Evolutionary conservation across 768 basidiomycete species (phyloP).

Genomic region (Porpolomopsis calyptriformis): DNA sequence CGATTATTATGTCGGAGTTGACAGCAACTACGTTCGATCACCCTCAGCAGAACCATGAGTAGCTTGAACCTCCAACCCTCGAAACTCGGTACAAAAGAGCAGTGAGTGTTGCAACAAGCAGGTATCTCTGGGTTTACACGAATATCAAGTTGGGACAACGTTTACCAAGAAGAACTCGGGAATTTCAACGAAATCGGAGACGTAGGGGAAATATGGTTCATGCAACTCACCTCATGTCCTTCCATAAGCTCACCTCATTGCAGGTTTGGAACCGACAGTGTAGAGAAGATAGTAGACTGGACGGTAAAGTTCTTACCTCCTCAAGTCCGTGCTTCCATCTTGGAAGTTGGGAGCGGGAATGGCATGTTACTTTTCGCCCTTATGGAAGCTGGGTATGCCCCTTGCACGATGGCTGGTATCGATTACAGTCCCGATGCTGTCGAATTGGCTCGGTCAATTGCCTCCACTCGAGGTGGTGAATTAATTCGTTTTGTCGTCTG

Average conservation of each 20-base stretch:
- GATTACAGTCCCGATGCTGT: conserved; percentile 74
- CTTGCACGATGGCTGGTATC: conserved; percentile 45
- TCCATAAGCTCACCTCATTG: neutral
- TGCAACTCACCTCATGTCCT: neutral
- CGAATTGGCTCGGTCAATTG: conserved; percentile 48
- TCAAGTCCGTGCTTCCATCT: conserved; percentile 34
- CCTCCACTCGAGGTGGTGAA: conserved; percentile 29
- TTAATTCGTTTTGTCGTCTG: conserved; percentile 46
- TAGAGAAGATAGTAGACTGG: conserved; percentile 78
- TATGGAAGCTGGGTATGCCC: conserved; percentile 52
- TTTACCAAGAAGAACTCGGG: conserved; percentile 58
- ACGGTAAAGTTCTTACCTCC: conserved; percentile 42
- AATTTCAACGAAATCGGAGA: conserved; percentile 73
- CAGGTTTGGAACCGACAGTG: conserved; percentile 73
- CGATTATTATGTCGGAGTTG: too few species aligned
- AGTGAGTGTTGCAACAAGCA: conserved; percentile 36
- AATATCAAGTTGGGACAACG: conserved; percentile 59
- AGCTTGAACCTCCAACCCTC: conserved; percentile 45
- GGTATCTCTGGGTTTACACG: neutral
- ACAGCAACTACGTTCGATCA: too few species aligned
- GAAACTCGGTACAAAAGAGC: conserved; percentile 66
- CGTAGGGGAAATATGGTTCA: conserved; percentile 77
- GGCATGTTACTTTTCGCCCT: conserved; percentile 68
- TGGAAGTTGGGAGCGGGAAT: conserved; percentile 78
- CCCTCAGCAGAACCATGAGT: too few species aligned